Evolutionary conservation across 1,139 yeast species (phyloP), one percentile per base, ranked within the genome.

Genomic region (Kodamaea sp.): DNA sequence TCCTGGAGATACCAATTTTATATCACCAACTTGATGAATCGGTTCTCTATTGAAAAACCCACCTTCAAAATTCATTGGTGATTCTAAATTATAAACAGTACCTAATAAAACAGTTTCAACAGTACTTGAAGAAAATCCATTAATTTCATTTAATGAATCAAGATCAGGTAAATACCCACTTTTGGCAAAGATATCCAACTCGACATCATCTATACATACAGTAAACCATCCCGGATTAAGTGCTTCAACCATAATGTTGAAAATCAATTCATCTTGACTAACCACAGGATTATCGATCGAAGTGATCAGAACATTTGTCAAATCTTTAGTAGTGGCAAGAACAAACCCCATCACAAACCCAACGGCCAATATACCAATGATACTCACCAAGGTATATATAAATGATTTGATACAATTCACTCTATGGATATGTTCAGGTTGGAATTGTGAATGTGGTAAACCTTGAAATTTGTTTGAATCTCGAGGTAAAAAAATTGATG

Each of bases 181-280:
- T 50, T 84, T 83, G 1, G 97, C 97, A 67, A 92, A 92, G 3
- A 92, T 71, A 57, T 90, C 97, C 34, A 92, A 60, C 50, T 88
- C 94, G 6, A 84, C 83, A 7, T 80, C 78, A 33, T 70, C 70
- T 2, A 90, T 70, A 6, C 71, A 70, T 4, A 90, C 79, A 1
- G 86, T 73, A 50, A 84, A 73, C 67, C 87, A 76, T 0, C 97
- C 96, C 1, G 97, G 97, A 57, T 92, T 92, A 49, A 82, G 77
- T 1, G 95, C 95, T 45, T 80, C 83, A 15, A 88, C 79, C 3
- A 78, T 75, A 47, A 90, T 66, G 57, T 84, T 88, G 63, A 90
- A 88, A 2, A 89, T 76, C 38, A 92, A 67, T 55, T 89, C 97
- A 54, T 89, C 96, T 49, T 83, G 81, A 44, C 95, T 82, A 3